Evolutionary conservation across 495 filamentous ascomycete genomes (phyloP).

Genomic region (Daldinia caldariorum): DNA sequence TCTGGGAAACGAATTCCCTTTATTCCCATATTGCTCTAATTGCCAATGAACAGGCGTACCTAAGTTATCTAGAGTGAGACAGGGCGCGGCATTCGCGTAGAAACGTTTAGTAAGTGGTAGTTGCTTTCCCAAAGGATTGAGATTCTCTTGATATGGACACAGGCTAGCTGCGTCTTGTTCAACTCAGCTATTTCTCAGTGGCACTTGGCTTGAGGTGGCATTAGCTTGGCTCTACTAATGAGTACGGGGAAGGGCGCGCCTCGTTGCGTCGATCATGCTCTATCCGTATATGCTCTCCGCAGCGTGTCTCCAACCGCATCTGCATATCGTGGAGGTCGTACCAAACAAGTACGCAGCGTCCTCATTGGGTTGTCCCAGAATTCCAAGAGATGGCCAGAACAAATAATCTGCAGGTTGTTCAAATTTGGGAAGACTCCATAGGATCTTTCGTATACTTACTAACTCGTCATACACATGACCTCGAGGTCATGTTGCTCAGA

Average conservation of each 20-base stretch:
- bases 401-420: not conserved
- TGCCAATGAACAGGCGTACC: no score
- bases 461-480: not conserved
- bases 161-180: not conserved
- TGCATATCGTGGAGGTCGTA: slow-evolving; percentile 26
- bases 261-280: slow-evolving; percentile 4
- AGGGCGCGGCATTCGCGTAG: no score
- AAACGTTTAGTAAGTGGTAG: no score
- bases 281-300: slow-evolving; percentile 26
- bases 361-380: not conserved
- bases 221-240: not conserved
- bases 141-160: not conserved
- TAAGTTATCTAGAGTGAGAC: no score
- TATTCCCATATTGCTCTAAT: no score
- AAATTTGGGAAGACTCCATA: not conserved
- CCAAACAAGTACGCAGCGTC: slow-evolving; percentile 15
- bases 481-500: not conserved
- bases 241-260: not conserved
- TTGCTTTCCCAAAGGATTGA: no score
- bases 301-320: slow-evolving; percentile 22
- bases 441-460: not conserved
- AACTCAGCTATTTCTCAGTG: not conserved
- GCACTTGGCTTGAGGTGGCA: not conserved
- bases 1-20: no score
- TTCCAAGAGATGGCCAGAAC: not conserved